Evolutionary conservation across 768 basidiomycete genomes (phyloP).

Genomic region (Trametes cingulata): DNA sequence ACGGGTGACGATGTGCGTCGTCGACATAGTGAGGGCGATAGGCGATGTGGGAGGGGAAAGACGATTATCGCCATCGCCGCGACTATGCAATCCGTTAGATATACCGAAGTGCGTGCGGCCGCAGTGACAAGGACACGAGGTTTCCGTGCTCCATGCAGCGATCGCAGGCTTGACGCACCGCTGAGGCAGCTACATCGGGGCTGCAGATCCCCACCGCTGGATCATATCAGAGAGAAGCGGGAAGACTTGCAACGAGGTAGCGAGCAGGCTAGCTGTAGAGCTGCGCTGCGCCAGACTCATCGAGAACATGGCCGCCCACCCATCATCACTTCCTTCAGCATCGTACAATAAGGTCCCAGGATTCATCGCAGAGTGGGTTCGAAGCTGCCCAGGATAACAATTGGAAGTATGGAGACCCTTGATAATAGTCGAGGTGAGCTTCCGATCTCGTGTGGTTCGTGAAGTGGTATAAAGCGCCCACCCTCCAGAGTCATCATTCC

Average conservation of each 20-base stretch:
- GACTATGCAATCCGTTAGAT: not conserved
- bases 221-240: not conserved
- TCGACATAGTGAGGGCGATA: not conserved
- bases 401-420: not conserved
- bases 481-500: not conserved
- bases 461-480: not conserved
- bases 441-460: not conserved
- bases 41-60: slow-evolving; percentile 6
- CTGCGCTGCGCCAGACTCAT: slow-evolving; percentile 5
- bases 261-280: not conserved
- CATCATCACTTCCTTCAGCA: not conserved
- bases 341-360: not conserved
- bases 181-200: not conserved
- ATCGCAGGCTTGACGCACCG: not conserved
- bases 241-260: slow-evolving; percentile 4
- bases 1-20: not conserved
- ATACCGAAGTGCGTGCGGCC: not conserved
- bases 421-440: not conserved
- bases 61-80: not conserved
- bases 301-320: not conserved
- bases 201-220: slow-evolving; percentile 1
- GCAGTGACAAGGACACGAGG: slow-evolving; percentile 7
- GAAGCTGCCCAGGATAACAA: not conserved
- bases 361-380: too few species aligned
- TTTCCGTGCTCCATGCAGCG: not conserved